Evolutionary conservation across 148 eudicot genomes (phyloP).

Genomic region (Fagopyrum esculentum): DNA sequence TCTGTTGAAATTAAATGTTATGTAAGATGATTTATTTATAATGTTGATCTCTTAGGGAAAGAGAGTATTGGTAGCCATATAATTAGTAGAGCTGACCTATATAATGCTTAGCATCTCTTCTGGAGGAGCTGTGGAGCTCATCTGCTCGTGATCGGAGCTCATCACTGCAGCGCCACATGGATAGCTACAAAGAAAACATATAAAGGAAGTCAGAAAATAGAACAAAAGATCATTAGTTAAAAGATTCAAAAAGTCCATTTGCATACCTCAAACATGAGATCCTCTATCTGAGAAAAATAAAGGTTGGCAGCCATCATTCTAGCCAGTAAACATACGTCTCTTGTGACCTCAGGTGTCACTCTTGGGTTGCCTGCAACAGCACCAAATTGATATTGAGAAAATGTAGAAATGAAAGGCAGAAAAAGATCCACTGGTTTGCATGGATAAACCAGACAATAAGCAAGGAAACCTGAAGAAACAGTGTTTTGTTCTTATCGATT

Average conservation of each 20-base stretch:
- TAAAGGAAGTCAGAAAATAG: not conserved
- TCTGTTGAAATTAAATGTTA: conserved; percentile 6
- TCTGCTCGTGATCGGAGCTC: conserved; percentile 15
- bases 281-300: conserved; percentile 19
- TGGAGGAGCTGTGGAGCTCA: conserved; percentile 17
- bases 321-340: conserved; percentile 20
- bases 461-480: not conserved
- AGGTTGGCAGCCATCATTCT: conserved; percentile 23
- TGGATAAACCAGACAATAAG: not conserved
- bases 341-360: conserved; percentile 22
- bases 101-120: conserved; percentile 16
- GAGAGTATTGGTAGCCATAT: not conserved
- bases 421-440: not conserved
- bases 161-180: conserved; percentile 23
- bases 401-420: not conserved
- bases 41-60: not conserved
- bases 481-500: not conserved
- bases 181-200: conserved; percentile 9
- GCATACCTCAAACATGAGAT: conserved; percentile 21
- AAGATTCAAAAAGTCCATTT: not conserved
- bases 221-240: not conserved
- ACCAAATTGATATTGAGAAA: conserved; percentile 1
- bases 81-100: conserved; percentile 8
- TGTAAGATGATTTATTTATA: not conserved
- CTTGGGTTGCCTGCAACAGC: conserved; percentile 16